Evolutionary conservation across 176 grass and related monocot species (phyloP), one percentile per base, ranked within the genome.

Genomic region (Ampelocalamus luodianensis): DNA sequence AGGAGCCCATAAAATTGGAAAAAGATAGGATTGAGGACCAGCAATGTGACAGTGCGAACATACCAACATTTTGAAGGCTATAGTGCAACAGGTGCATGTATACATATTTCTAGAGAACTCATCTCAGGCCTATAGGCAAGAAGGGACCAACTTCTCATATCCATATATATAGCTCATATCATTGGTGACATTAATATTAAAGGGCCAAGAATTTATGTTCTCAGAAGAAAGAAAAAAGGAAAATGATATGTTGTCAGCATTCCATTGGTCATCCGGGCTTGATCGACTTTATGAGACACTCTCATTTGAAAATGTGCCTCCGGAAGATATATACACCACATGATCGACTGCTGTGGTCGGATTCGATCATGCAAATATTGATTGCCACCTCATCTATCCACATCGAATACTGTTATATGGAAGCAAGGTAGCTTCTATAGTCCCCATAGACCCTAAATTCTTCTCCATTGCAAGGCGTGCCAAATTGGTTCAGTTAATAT

Each of bases 201-300:
- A 61, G 62, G 49, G 56, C 46, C 77, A 82, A 27, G 23, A 74
- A n/a, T 72, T 74, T 55, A 40, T 26, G 8, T 69, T 62, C 34
- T 8, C 6, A 3, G 8, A n/a, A 15, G 39, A 42, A 45, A 66
- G 16, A 15, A 49, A 51, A 45, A 58, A 16, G 23, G 14, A 6
- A 23, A 72, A 51, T 56, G 0, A 0, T 36, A 62, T 80, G 77
- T 86, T 90, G 72, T 83, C 71, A 56, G 43, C 54, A 71, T 2
- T 45, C 39, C 5, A 70, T 80, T 85, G 78, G 88, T 50, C 77
- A 75, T 36, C 24, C 4, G 3, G 51, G 42, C 66, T 69, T 69
- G 74, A 85, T 60, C 61, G 53, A 27, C 78, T 90, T 82, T 72
- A 72, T 53, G 78, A 76, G 64, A 89, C 88, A 89, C 42, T 3